Evolutionary conservation across 805 yeast genomes (phyloP).

Genomic region (Blastobotrys terrestris): DNA sequence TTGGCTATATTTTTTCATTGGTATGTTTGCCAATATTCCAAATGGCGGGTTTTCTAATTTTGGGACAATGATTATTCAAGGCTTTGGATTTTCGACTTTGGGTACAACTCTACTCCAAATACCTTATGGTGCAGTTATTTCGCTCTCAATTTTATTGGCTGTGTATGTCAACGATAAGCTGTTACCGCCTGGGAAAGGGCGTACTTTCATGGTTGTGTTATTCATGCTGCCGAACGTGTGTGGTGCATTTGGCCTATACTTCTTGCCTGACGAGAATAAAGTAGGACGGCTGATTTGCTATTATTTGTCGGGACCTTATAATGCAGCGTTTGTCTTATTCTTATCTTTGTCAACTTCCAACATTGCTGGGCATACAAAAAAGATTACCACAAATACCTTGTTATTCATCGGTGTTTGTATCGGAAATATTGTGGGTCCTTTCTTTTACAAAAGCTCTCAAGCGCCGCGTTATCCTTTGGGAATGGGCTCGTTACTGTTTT

Average conservation of each 20-base stretch:
- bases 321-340: conserved; percentile 12
- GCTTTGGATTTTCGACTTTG: conserved; percentile 39
- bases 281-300: conserved; percentile 37
- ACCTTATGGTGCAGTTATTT: conserved; percentile 43
- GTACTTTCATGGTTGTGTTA: conserved; percentile 30
- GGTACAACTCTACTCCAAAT: conserved; percentile 40
- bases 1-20: conserved; percentile 41
- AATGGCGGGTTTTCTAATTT: conserved; percentile 53
- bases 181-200: conserved; percentile 5
- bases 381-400: conserved; percentile 41
- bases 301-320: conserved; percentile 33
- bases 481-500: conserved; percentile 14
- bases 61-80: conserved; percentile 39
- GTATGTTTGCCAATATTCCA: conserved; percentile 39
- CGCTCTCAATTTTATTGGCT: conserved; percentile 21
- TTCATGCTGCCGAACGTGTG: conserved; percentile 26
- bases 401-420: conserved; percentile 45
- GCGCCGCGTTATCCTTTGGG: conserved; percentile 23
- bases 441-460: conserved; percentile 25
- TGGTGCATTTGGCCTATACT: conserved; percentile 38
- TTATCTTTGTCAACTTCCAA: conserved; percentile 36
- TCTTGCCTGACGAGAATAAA: conserved; percentile 32
- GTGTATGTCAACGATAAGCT: conserved; percentile 9
- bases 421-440: conserved; percentile 52
- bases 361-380: conserved; percentile 54